phyloP scores from a whole-genome alignment of 139 green algal species.

The Pseudopediastrum boryanum region DNA sequence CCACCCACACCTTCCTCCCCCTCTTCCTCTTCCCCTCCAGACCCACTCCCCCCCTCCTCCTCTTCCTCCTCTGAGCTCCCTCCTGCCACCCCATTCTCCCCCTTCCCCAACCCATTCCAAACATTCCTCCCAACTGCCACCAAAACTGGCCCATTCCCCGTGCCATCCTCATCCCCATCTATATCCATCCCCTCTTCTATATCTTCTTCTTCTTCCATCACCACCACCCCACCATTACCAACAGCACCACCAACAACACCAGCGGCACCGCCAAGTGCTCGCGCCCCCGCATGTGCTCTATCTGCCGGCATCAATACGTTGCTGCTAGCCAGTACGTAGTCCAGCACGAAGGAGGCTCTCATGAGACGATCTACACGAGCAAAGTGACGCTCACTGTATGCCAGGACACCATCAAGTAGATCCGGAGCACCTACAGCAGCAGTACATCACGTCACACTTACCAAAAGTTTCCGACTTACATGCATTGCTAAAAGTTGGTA shows the following conservation, averaged over 20 bases:
- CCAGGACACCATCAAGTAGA: constrained; percentile 79
- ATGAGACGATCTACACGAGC: constrained; percentile 81
- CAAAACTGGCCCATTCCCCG: not conserved
- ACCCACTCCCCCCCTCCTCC: not conserved
- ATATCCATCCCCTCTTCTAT: not conserved
- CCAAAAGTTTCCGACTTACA: not conserved
- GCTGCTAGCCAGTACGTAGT: constrained; percentile 85
- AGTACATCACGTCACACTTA: not conserved
- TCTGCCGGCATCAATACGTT: constrained; percentile 64
- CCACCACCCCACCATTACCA: not conserved
- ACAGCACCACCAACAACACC: not conserved
- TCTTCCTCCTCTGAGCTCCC: constrained; percentile 7
- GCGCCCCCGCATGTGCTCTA: constrained; percentile 7
- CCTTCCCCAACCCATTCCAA: not conserved
- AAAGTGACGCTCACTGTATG: constrained; percentile 89
- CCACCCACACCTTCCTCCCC: no score
- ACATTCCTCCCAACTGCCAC: not conserved
- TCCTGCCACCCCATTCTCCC: not conserved
- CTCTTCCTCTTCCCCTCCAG: not conserved
- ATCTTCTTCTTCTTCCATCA: not conserved
- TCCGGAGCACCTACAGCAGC: constrained; percentile 41
- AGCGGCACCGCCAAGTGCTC: not conserved
- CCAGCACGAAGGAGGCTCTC: constrained; percentile 80
- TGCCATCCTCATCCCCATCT: constrained; percentile 21
- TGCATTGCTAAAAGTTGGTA: not conserved